phyloP scores from a whole-genome alignment of 2,329 filamentous ascomycete genomes.

The Nemania sp. region DNA sequence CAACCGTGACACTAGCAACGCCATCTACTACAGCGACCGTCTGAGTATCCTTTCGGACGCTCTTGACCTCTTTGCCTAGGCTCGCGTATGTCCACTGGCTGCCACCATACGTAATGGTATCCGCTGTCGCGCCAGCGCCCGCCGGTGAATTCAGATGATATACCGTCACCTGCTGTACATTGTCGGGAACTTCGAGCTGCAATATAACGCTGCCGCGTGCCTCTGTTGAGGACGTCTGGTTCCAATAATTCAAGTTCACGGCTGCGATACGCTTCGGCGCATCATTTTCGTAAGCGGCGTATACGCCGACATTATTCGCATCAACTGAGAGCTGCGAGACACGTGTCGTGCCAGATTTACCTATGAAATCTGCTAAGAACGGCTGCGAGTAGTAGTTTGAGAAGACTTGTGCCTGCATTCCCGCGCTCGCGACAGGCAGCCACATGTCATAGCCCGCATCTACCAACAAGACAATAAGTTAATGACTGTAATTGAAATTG shows the following conservation, averaged over 20 bases:
- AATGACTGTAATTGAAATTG: neutral
- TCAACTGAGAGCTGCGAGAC: slow-evolving; percentile 30
- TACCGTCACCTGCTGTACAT: slow-evolving; percentile 31
- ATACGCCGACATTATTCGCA: slow-evolving; percentile 34
- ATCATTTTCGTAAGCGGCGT: slow-evolving; percentile 36
- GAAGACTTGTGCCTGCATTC: slow-evolving; percentile 39
- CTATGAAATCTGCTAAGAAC: slow-evolving; percentile 43
- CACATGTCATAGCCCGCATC: slow-evolving; percentile 29
- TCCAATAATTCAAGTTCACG: slow-evolving; percentile 44
- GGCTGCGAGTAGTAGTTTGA: slow-evolving; percentile 44
- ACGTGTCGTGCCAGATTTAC: slow-evolving; percentile 36
- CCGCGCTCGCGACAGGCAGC: slow-evolving; percentile 35
- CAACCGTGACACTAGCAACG: slow-evolving; percentile 31
- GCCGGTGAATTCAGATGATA: slow-evolving; percentile 40
- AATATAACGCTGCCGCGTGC: slow-evolving; percentile 32
- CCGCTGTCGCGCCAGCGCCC: slow-evolving; percentile 40
- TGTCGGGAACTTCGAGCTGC: slow-evolving; percentile 30
- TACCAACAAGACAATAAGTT: neutral
- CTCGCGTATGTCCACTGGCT: slow-evolving; percentile 45
- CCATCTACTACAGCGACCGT: slow-evolving; percentile 34
- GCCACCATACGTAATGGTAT: slow-evolving; percentile 43
- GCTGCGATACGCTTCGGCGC: slow-evolving; percentile 37
- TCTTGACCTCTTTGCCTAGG: slow-evolving; percentile 40
- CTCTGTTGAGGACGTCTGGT: slow-evolving; percentile 35
- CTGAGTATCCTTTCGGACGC: slow-evolving; percentile 38